Conservation (phyloP, 257 asterid genomes). For the Solanum pinnatisectum region DNA sequence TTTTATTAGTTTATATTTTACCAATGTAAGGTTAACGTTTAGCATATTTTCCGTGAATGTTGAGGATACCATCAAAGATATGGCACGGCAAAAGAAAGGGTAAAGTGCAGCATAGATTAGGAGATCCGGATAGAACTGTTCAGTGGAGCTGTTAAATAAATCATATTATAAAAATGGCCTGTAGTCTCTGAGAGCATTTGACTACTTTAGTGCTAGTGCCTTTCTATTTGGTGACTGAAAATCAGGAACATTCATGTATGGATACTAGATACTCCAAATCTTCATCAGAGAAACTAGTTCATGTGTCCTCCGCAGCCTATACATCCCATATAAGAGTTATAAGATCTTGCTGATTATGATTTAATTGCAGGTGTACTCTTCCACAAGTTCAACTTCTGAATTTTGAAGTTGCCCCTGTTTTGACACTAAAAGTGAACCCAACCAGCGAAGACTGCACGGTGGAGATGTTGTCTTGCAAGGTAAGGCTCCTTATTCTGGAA, state of each 20-base stretch:
- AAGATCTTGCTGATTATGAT: neutral
- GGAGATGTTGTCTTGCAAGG: constrained; percentile 84
- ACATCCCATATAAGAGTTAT: neutral
- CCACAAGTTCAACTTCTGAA: constrained; percentile 70
- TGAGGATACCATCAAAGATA: neutral
- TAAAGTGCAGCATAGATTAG: neutral
- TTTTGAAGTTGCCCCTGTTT: constrained; percentile 72
- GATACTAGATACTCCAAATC: neutral
- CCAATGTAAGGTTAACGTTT: neutral
- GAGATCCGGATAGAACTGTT: neutral
- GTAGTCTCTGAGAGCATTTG: neutral
- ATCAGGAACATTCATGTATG: neutral
- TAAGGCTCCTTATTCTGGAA: constrained; percentile 9
- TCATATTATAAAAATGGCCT: neutral
- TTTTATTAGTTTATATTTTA: neutral
- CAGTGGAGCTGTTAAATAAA: neutral
- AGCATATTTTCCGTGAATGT: neutral
- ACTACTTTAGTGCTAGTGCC: neutral
- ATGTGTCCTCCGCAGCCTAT: neutral
- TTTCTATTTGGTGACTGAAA: neutral
- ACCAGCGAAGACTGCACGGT: constrained; percentile 50
- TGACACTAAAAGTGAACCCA: constrained; percentile 64
- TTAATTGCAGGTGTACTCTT: constrained; percentile 57
- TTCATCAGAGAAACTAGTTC: neutral
- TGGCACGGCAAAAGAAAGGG: neutral